A percentile compares a stretch with the other conserved stretches of the same genome.
These are phyloP conservation scores for Alternaria tenuissima DNA, from an alignment of 2,329 filamentous ascomycete species.

Conservation along the genomic window DNA sequence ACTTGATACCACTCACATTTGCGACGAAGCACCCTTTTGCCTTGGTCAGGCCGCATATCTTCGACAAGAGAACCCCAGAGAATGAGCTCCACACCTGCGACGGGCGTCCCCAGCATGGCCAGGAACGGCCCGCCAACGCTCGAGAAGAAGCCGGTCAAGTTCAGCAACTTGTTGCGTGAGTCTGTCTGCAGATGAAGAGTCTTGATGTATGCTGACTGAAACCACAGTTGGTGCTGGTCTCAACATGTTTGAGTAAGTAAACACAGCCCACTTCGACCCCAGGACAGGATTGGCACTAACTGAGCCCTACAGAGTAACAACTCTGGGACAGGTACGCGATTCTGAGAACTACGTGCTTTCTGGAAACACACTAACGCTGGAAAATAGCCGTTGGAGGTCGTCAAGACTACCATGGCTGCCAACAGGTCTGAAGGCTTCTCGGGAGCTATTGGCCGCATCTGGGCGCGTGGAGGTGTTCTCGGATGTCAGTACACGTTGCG, in stretches of 20 bases:
- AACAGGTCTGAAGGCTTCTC: slow-evolving; percentile 90
- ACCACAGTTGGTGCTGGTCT: slow-evolving; percentile 79
- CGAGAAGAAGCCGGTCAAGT: slow-evolving; percentile 99
- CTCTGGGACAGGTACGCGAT: slow-evolving; percentile 67
- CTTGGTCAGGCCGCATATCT: slow-evolving; percentile 94
- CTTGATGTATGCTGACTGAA: slow-evolving; percentile 35
- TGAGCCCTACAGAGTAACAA: slow-evolving; percentile 64
- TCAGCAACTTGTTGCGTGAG: slow-evolving; percentile 90
- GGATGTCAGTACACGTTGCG: slow-evolving; percentile 76
- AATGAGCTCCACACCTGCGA: slow-evolving; percentile 58
- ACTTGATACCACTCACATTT: slow-evolving; percentile 24
- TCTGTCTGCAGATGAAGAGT: slow-evolving; percentile 21
- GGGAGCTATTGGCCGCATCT: slow-evolving; percentile 83
- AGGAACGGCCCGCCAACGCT: slow-evolving; percentile 61
- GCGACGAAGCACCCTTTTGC: slow-evolving; percentile 90
- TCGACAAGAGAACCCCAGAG: slow-evolving; percentile 58
- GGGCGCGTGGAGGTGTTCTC: slow-evolving; percentile 89
- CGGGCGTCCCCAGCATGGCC: slow-evolving; percentile 57
- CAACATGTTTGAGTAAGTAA: slow-evolving; percentile 87
- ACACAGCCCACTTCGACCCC: slow-evolving; percentile 8
- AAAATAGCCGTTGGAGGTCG: slow-evolving; percentile 89
- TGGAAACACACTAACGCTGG: slow-evolving; percentile 56
- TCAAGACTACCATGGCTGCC: slow-evolving; percentile 99
- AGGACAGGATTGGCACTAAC: slow-evolving; percentile 18
- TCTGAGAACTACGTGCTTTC: not conserved